phyloP scores from a whole-genome alignment of 2,329 filamentous ascomycete species.

The Paraconiothyrium sp. region DNA sequence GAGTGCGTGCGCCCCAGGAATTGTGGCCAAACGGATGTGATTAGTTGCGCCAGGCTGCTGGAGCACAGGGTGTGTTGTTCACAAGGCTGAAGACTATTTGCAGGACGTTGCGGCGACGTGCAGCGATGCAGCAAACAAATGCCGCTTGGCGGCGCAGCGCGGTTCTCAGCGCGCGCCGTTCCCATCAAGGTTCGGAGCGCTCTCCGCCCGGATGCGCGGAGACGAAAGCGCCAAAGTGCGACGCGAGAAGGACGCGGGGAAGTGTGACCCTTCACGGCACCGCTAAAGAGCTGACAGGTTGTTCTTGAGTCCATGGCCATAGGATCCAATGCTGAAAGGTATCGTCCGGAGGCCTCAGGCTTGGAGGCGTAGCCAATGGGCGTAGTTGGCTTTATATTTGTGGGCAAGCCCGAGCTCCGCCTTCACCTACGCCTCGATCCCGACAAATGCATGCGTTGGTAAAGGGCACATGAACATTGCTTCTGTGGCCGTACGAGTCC shows the following conservation, averaged over 20 bases:
- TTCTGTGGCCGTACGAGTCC: too few relatives aligned
- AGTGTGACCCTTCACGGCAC: background rate
- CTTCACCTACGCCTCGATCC: too few relatives aligned
- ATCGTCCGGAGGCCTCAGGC: too few relatives aligned
- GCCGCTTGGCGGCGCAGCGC: slow-evolving; percentile 1
- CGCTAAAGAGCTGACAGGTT: too few relatives aligned
- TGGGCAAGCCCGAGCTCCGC: too few relatives aligned
- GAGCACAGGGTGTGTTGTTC: slow-evolving; percentile 6
- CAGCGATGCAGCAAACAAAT: slow-evolving; percentile 5
- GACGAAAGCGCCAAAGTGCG: background rate
- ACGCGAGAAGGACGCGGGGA: slow-evolving; percentile 3
- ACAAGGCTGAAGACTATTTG: slow-evolving; percentile 4
- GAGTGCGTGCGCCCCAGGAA: background rate
- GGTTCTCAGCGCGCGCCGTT: slow-evolving; percentile 3
- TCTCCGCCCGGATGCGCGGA: slow-evolving; percentile 3
- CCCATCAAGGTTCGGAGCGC: background rate
- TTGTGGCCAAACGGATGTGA: slow-evolving; percentile 6
- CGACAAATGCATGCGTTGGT: too few relatives aligned
- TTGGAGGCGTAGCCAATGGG: too few relatives aligned
- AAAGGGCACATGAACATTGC: too few relatives aligned
- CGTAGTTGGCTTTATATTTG: too few relatives aligned
- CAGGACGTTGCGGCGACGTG: slow-evolving; percentile 4
- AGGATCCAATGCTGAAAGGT: too few relatives aligned
- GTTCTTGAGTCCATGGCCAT: too few relatives aligned
- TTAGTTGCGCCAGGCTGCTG: background rate